These are phyloP conservation scores for Lachancea fermentati DNA, from an alignment of 805 yeast genomes.

Conservation along the genomic window DNA sequence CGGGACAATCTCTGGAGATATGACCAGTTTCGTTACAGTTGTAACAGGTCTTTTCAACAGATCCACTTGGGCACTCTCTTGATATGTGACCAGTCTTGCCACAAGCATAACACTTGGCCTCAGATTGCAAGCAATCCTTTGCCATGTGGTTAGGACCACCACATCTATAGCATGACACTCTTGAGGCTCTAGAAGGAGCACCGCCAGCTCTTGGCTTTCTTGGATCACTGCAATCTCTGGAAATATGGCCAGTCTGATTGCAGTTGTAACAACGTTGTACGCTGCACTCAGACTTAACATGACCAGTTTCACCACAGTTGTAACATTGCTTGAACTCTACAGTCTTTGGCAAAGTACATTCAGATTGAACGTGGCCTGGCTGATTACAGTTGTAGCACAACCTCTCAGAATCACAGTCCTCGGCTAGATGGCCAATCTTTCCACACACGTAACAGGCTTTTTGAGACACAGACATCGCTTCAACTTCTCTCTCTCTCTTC, in stretches of 20 bases:
- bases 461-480: constrained; percentile 35
- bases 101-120: constrained; percentile 85
- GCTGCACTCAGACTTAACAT: constrained; percentile 78
- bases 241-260: constrained; percentile 72
- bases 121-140: constrained; percentile 76
- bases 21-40: constrained; percentile 63
- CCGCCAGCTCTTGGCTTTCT: constrained; percentile 21
- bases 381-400: constrained; percentile 89
- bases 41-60: constrained; percentile 47
- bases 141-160: constrained; percentile 94
- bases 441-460: constrained; percentile 92
- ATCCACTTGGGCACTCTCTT: constrained; percentile 64
- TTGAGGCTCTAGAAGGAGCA: constrained; percentile 22
- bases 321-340: constrained; percentile 83
- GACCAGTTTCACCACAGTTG: constrained; percentile 90
- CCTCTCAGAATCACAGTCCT: constrained; percentile 81
- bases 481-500: constrained; percentile 1
- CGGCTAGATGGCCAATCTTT: constrained; percentile 86
- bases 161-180: constrained; percentile 72
- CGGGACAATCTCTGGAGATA: constrained; percentile 72
- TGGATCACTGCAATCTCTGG: constrained; percentile 65
- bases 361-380: constrained; percentile 85
- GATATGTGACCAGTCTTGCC: constrained; percentile 88
- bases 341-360: constrained; percentile 85
- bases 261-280: constrained; percentile 76